These are phyloP conservation scores for Endocladia muricata DNA, from an alignment of 31 red algal species.

Conservation along the genomic window DNA sequence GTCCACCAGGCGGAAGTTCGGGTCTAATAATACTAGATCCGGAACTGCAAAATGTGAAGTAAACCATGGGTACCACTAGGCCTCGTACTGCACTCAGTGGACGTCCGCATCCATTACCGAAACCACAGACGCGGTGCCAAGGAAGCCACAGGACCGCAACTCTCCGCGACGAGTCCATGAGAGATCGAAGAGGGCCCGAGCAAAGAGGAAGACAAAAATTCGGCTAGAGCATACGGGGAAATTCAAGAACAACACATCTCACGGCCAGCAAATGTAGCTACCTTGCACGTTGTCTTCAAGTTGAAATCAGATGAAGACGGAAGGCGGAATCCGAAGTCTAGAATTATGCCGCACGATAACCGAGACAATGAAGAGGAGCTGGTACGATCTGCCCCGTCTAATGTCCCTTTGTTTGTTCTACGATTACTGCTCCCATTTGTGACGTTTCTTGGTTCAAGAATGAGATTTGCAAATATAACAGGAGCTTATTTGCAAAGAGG, in stretches of 20 bases:
- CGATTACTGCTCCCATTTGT: neutral
- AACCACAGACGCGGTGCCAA: too few species aligned
- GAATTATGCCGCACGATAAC: neutral
- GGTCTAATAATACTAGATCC: too few species aligned
- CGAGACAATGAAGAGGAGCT: neutral
- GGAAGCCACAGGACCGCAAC: too few species aligned
- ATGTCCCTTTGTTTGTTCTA: neutral
- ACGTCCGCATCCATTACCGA: too few species aligned
- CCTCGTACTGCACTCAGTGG: too few species aligned
- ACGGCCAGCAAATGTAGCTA: neutral
- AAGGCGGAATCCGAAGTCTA: neutral
- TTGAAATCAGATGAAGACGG: neutral
- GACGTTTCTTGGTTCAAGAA: neutral
- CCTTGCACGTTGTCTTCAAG: slow-evolving; percentile 10
- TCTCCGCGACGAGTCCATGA: too few species aligned
- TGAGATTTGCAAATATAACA: neutral
- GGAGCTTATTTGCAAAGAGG: slow-evolving; percentile 9
- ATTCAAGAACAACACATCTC: neutral
- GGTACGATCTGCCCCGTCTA: neutral
- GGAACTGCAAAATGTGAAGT: too few species aligned
- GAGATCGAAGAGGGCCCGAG: neutral
- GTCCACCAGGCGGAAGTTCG: too few species aligned
- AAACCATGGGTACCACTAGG: too few species aligned
- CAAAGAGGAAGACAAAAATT: neutral
- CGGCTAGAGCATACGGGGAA: neutral